phyloP scores from a whole-genome alignment of 108 stramenopile genomes.

The Fragilaria crotonensis region DNA sequence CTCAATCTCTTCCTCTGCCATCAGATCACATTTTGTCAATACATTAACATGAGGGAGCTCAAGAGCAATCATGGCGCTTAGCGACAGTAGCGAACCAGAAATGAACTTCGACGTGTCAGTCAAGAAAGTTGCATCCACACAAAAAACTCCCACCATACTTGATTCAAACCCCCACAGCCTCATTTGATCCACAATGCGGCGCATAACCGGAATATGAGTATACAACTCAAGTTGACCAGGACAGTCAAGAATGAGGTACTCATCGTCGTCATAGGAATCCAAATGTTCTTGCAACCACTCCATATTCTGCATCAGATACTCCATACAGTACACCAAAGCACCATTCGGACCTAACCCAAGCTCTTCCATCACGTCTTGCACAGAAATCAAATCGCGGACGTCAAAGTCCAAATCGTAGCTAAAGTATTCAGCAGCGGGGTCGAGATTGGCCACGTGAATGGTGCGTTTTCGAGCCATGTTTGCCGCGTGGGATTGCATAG shows the following conservation, averaged over 20 bases:
- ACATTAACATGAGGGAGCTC: conserved; percentile 96
- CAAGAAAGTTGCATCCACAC: conserved; percentile 90
- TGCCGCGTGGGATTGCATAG: conserved; percentile 73
- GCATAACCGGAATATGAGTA: conserved; percentile 96
- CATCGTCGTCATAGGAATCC: conserved; percentile 88
- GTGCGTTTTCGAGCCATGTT: conserved; percentile 34
- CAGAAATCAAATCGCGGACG: conserved; percentile 91
- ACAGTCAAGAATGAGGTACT: conserved; percentile 97
- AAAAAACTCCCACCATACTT: conserved; percentile 84
- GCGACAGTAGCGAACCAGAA: conserved; percentile 80
- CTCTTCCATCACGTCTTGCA: conserved; percentile 98
- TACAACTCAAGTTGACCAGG: conserved; percentile 97
- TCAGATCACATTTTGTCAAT: conserved; percentile 91
- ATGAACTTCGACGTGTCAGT: conserved; percentile 89
- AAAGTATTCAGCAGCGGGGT: conserved; percentile 95
- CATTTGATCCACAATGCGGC: conserved; percentile 75
- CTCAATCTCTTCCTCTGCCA: conserved; percentile 70
- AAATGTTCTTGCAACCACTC: conserved; percentile 84
- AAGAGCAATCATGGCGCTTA: conserved; percentile 94
- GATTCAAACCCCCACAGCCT: conserved; percentile 77
- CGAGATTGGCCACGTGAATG: conserved; percentile 91
- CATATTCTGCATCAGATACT: conserved; percentile 91
- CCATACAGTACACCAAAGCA: conserved; percentile 97
- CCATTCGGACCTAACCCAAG: conserved; percentile 95
- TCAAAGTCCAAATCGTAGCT: conserved; percentile 83